Conservation (phyloP, 2,329 filamentous ascomycete genomes). For the Byssoonygena ceratinophila region DNA sequence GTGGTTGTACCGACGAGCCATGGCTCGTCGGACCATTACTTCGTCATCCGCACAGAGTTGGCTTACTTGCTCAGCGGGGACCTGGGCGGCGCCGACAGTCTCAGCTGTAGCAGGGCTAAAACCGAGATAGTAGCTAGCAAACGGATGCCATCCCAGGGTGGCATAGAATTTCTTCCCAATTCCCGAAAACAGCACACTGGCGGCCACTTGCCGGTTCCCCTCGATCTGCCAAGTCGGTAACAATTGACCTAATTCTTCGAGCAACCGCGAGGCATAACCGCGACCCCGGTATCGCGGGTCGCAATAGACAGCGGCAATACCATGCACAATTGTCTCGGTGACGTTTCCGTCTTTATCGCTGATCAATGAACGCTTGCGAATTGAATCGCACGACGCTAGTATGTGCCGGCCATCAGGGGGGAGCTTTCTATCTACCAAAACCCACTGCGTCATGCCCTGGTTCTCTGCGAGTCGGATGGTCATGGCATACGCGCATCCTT, state of each 20-base stretch:
- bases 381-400: slow-evolving; percentile 54
- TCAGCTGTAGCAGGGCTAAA: slow-evolving; percentile 9
- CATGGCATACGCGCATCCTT: slow-evolving; percentile 49
- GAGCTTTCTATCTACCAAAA: slow-evolving; percentile 44
- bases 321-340: slow-evolving; percentile 20
- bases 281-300: slow-evolving; percentile 16
- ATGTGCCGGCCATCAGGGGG: slow-evolving; percentile 42
- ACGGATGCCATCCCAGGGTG: slow-evolving; percentile 18
- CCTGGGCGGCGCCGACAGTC: neutral
- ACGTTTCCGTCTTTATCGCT: slow-evolving; percentile 29
- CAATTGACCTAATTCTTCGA: slow-evolving; percentile 17
- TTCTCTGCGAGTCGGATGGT: slow-evolving; percentile 49
- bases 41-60: slow-evolving; percentile 13
- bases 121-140: slow-evolving; percentile 18
- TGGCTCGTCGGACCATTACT: neutral
- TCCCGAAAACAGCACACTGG: slow-evolving; percentile 21
- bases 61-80: slow-evolving; percentile 4
- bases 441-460: slow-evolving; percentile 53
- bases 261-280: slow-evolving; percentile 20
- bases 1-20: slow-evolving; percentile 5
- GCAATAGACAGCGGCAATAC: slow-evolving; percentile 22
- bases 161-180: slow-evolving; percentile 20
- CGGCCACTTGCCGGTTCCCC: slow-evolving; percentile 10
- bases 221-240: slow-evolving; percentile 18
- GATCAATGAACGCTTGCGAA: slow-evolving; percentile 50